Evolutionary conservation across 108 stramenopile genomes (phyloP).

Genomic region (Cyclotella atomus): DNA sequence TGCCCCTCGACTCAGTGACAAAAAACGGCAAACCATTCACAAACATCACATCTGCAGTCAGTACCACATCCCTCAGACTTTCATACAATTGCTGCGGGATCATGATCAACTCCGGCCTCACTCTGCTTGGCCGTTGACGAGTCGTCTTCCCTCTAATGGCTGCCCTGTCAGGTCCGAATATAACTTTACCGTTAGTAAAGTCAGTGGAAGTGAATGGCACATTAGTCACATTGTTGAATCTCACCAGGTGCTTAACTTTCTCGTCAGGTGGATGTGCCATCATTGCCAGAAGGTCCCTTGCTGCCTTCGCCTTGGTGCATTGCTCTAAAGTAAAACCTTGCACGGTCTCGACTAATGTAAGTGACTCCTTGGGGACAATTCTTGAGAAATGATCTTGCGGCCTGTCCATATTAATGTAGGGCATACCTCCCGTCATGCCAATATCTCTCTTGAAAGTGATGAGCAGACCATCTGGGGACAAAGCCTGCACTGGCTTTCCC

Average conservation of each 20-base stretch:
- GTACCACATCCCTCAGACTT: constrained; percentile 19
- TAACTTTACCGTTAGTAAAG: constrained; percentile 4
- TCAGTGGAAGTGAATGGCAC: neutral
- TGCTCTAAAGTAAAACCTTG: constrained; percentile 15
- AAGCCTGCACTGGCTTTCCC: neutral
- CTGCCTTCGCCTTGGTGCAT: neutral
- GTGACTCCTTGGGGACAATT: neutral
- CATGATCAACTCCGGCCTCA: constrained; percentile 5
- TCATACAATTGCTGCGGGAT: constrained; percentile 20
- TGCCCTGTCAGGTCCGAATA: constrained; percentile 28
- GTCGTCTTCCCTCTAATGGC: constrained; percentile 33
- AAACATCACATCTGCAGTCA: constrained; percentile 41
- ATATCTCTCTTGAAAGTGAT: constrained; percentile 1
- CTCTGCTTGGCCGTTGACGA: constrained; percentile 9
- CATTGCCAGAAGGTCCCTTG: neutral
- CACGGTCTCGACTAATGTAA: constrained; percentile 4
- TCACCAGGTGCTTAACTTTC: constrained; percentile 16
- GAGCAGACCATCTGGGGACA: neutral
- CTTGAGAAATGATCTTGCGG: neutral
- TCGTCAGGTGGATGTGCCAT: constrained; percentile 8
- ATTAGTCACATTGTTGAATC: neutral
- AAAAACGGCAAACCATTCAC: constrained; percentile 53
- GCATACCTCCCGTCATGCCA: neutral
- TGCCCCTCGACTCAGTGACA: constrained; percentile 31
- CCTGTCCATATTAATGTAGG: neutral